Evolutionary conservation across 1,284 basidiomycete genomes (phyloP).

Genomic region (Trametes pubescens): DNA sequence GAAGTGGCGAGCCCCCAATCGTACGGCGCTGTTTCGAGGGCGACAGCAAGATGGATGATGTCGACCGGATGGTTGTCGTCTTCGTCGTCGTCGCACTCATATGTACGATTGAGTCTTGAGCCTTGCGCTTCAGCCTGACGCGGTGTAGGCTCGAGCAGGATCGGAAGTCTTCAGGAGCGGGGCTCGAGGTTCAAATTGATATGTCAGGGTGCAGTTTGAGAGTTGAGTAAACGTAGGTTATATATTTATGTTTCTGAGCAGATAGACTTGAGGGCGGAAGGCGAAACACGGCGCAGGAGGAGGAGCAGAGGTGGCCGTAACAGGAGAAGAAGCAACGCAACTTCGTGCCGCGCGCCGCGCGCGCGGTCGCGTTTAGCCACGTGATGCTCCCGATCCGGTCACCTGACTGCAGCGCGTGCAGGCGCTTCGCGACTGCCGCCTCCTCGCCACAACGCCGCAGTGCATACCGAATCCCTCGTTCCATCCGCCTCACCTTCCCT

Average conservation of each 20-base stretch:
- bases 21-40: slow-evolving; percentile 24
- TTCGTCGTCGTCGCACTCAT: slow-evolving; percentile 29
- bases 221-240: not conserved
- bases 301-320: slow-evolving; percentile 1
- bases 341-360: slow-evolving; percentile 3
- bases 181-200: not conserved
- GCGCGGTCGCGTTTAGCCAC: slow-evolving; percentile 9
- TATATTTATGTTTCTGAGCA: not conserved
- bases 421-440: slow-evolving; percentile 6
- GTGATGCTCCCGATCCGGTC: not conserved
- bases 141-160: not conserved
- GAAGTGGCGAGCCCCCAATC: not conserved
- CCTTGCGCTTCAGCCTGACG: slow-evolving; percentile 7
- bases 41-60: slow-evolving; percentile 25
- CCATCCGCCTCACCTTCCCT: not conserved
- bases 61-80: slow-evolving; percentile 17
- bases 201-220: not conserved
- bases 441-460: not conserved
- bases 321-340: slow-evolving; percentile 4
- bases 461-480: not conserved
- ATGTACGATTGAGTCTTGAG: not conserved
- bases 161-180: not conserved
- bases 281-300: not conserved
- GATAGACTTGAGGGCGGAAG: not conserved
- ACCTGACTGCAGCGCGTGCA: slow-evolving; percentile 17